phyloP scores from a whole-genome alignment of 148 eudicot species.

The Rhododendron vialii region DNA sequence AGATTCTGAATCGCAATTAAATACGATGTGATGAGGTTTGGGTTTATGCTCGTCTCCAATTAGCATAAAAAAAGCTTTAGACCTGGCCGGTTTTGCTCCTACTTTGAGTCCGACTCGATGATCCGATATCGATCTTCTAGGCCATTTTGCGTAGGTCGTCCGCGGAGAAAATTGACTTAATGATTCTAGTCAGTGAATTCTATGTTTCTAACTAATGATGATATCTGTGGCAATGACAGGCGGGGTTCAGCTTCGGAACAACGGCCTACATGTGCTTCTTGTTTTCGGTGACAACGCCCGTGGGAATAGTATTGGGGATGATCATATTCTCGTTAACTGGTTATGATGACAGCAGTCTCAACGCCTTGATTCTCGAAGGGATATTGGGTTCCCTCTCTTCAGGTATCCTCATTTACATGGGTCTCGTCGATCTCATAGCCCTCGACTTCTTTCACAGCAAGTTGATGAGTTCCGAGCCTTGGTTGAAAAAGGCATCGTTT shows the following conservation, averaged over 20 bases:
- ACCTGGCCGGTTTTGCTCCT: no score
- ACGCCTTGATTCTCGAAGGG: constrained; percentile 73
- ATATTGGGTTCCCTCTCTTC: constrained; percentile 73
- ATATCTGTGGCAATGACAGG: constrained; percentile 32
- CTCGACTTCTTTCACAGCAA: constrained; percentile 82
- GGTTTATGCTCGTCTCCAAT: no score
- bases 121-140: no score
- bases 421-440: constrained; percentile 69
- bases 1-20: background rate
- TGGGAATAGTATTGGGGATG: constrained; percentile 72
- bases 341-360: constrained; percentile 62
- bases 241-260: constrained; percentile 64
- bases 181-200: background rate
- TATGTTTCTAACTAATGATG: background rate
- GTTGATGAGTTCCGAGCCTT: constrained; percentile 55
- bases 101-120: no score
- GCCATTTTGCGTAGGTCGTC: no score
- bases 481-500: constrained; percentile 66
- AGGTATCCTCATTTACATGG: constrained; percentile 87
- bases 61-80: no score
- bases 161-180: no score
- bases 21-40: no score
- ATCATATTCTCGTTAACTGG: constrained; percentile 60
- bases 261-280: constrained; percentile 83
- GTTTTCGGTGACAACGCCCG: constrained; percentile 79